Conservation (phyloP, 2,329 filamentous ascomycete species). For the Bipolaris victoriae region DNA sequence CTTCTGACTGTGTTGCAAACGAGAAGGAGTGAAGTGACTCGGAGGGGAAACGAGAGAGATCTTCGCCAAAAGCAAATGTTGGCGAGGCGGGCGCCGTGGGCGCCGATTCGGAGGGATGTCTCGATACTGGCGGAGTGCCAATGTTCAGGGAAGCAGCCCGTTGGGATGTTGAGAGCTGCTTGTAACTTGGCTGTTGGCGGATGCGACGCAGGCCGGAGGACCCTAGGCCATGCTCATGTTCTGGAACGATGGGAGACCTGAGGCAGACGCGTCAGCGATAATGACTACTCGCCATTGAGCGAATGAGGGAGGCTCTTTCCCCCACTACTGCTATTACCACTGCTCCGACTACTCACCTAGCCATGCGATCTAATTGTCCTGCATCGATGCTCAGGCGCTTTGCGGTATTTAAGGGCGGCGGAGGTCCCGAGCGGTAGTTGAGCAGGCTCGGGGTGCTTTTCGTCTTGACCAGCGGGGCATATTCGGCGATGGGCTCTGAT, state of each 20-base stretch:
- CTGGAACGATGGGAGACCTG: constrained; percentile 81
- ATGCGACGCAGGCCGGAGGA: constrained; percentile 90
- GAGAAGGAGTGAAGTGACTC: constrained; percentile 98
- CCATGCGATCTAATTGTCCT: constrained; percentile 69
- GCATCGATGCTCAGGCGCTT: constrained; percentile 79
- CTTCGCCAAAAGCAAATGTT: constrained; percentile 73
- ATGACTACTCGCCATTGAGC: constrained; percentile 5
- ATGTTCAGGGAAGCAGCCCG: constrained; percentile 75
- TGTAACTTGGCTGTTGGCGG: constrained; percentile 78
- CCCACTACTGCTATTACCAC: constrained; percentile 17
- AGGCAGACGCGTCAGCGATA: constrained; percentile 21
- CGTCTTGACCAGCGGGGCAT: constrained; percentile 55
- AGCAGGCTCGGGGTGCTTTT: constrained; percentile 58
- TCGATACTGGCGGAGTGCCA: constrained; percentile 62
- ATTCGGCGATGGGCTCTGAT: constrained; percentile 31
- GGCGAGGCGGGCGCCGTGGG: constrained; percentile 73
- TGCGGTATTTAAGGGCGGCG: constrained; percentile 60
- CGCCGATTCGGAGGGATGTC: constrained; percentile 56
- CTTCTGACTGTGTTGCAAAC: constrained; percentile 93
- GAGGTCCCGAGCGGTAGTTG: constrained; percentile 37
- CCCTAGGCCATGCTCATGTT: constrained; percentile 86
- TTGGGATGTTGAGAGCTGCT: constrained; percentile 58
- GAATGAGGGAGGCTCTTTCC: constrained; percentile 9
- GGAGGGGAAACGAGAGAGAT: constrained; percentile 88
- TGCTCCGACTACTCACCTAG: constrained; percentile 65